phyloP scores from a whole-genome alignment of 441 rosid genomes.

The Eruca vesicaria region DNA sequence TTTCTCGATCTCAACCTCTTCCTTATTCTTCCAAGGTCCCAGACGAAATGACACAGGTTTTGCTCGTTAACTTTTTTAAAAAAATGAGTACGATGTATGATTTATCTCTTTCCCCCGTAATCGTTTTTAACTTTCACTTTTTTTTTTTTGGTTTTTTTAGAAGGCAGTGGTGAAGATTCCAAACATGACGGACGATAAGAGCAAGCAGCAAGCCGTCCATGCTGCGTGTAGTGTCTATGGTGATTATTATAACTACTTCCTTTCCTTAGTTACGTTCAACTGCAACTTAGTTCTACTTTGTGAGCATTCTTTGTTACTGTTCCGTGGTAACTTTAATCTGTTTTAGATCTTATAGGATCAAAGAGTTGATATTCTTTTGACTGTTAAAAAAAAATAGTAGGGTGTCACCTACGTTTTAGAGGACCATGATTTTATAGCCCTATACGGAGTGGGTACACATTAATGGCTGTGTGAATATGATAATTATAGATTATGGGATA shows the following conservation, averaged over 20 bases:
- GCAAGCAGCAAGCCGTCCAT: constrained; percentile 89
- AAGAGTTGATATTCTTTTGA: neutral
- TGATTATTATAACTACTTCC: constrained; percentile 10
- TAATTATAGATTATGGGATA: neutral
- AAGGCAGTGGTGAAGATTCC: constrained; percentile 80
- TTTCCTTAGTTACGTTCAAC: neutral
- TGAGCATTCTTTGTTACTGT: neutral
- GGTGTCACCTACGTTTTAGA: neutral
- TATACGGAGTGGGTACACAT: neutral
- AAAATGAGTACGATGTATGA: neutral
- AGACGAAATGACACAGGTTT: constrained; percentile 67
- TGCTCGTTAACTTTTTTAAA: neutral
- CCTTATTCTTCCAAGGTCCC: constrained; percentile 13
- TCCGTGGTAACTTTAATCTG: neutral
- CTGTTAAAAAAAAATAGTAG: neutral
- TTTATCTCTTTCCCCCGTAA: neutral
- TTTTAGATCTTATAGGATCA: neutral
- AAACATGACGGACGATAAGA: constrained; percentile 92
- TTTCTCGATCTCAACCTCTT: too few species aligned
- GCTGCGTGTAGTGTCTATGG: constrained; percentile 92
- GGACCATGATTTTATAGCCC: neutral
- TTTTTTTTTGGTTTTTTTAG: constrained; percentile 25
- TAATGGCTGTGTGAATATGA: neutral
- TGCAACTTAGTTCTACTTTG: neutral
- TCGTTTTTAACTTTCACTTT: neutral